Evolutionary conservation across 1,139 yeast genomes (phyloP).

Genomic region (Sugiyamaella paludigena): DNA sequence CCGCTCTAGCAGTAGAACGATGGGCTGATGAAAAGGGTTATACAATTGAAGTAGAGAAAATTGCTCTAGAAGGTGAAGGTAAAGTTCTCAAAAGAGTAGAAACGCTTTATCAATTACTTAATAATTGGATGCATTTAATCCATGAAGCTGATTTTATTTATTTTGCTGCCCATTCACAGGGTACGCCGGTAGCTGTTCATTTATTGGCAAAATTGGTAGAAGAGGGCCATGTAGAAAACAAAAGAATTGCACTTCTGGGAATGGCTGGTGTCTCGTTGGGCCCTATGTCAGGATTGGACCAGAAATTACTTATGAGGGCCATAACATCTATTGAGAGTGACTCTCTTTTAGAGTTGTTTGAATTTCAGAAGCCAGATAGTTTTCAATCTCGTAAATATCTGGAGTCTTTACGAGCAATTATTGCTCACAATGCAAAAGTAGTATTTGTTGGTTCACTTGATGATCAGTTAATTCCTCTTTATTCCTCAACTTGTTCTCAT

Average conservation of each 20-base stretch:
- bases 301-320: slow-evolving; percentile 77
- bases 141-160: slow-evolving; percentile 78
- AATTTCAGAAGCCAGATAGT: slow-evolving; percentile 74
- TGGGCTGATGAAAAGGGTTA: slow-evolving; percentile 66
- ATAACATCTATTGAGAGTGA: slow-evolving; percentile 88
- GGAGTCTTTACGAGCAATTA: slow-evolving; percentile 61
- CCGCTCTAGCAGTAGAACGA: slow-evolving; percentile 68
- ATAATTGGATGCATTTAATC: slow-evolving; percentile 68
- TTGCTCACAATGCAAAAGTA: slow-evolving; percentile 70
- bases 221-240: slow-evolving; percentile 57
- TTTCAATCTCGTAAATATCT: slow-evolving; percentile 68
- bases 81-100: slow-evolving; percentile 82
- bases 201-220: slow-evolving; percentile 69
- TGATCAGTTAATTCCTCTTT: slow-evolving; percentile 89
- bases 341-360: slow-evolving; percentile 79
- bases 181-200: slow-evolving; percentile 86
- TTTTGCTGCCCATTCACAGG: slow-evolving; percentile 93
- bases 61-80: slow-evolving; percentile 92
- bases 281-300: slow-evolving; percentile 88
- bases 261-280: slow-evolving; percentile 98
- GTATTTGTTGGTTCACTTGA: slow-evolving; percentile 83
- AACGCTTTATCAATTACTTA: slow-evolving; percentile 68
- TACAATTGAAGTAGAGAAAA: slow-evolving; percentile 70
- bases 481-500: slow-evolving; percentile 82
- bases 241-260: slow-evolving; percentile 64